Conservation (phyloP, 306 rosid species). For the Hylodesmum podocarpum region DNA sequence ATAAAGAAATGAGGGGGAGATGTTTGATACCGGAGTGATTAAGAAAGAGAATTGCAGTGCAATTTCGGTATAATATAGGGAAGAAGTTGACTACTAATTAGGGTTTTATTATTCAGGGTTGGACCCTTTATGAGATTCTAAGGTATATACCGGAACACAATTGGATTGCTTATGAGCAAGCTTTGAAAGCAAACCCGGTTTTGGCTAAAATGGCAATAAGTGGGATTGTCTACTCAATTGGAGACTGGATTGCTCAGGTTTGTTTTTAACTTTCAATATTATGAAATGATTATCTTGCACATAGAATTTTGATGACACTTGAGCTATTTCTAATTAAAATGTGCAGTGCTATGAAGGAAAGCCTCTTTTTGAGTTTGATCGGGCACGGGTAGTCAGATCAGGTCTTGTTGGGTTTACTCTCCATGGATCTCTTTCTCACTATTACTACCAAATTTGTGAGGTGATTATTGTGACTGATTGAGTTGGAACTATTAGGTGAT, state of each 20-base stretch:
- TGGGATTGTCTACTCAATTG: slow-evolving; percentile 81
- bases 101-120: slow-evolving; percentile 63
- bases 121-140: slow-evolving; percentile 93
- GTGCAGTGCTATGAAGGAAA: slow-evolving; percentile 88
- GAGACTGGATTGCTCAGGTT: slow-evolving; percentile 99
- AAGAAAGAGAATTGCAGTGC: not conserved
- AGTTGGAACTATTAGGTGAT: slow-evolving; percentile 22
- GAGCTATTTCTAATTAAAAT: slow-evolving; percentile 13
- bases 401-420: slow-evolving; percentile 92
- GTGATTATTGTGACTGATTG: slow-evolving; percentile 48
- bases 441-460: slow-evolving; percentile 96
- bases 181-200: slow-evolving; percentile 82
- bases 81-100: slow-evolving; percentile 24
- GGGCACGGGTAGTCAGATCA: slow-evolving; percentile 74
- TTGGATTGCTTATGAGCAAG: slow-evolving; percentile 94
- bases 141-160: slow-evolving; percentile 95
- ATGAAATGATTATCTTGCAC: slow-evolving; percentile 7
- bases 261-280: slow-evolving; percentile 8
- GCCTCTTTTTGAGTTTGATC: slow-evolving; percentile 81
- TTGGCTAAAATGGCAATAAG: slow-evolving; percentile 92
- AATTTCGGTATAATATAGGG: not conserved
- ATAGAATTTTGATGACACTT: not conserved
- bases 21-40: not conserved
- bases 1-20: not conserved
- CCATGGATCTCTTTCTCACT: slow-evolving; percentile 98